Base-by-base conservation (phyloP, 176 grass and related monocot genomes). In the Zoysia pacifica region DNA sequence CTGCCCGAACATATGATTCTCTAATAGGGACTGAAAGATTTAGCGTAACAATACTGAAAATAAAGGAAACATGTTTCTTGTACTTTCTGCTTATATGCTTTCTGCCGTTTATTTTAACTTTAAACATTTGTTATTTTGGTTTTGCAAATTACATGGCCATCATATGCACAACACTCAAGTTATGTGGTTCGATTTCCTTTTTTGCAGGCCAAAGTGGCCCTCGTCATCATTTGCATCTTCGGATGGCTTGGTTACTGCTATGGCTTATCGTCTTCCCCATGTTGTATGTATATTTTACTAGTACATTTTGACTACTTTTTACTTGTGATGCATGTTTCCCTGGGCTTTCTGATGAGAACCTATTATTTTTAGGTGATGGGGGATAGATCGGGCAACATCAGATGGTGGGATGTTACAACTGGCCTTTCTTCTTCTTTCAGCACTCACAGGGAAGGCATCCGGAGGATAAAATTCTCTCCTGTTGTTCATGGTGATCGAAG, bases 401-500 rank as follows among this genome's bases (percentile, higher is more conserved):
- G 91, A 78, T 98, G 95, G 95, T 98, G 95, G 95, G 95, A 98
- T 87, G 95, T 98, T 65, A 98, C 90, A 74, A 85, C 92, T 55
- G 95, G 95, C 61, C 87, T 93, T 85, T 98, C 92, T 74, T 97
- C 95, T 67, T 94, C 95, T 82, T 98, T 98, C 93, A 98, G 91
- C 83, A 98, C 92, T 76, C 95, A 98, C 59, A 93, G 93, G 70
- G 95, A 94, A 83, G 95, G 95, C 69, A 98, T 98, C 59, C 91
- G 92, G 83, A 88, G 95, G 85, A 98, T 98, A 82, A 98, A 98
- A 20, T 94, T 98, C 83, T 98, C 95, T 69, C 92, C 95, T 74
- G 92, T 98, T 73, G 90, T 98, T 74, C 82, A 87, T 73, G 90
- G 95, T 62, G 92, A 98, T 71, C 83, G 90, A 51, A 98, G 90